A percentile compares a stretch with the other conserved stretches of the same genome.
Evolutionary conservation across 2,329 filamentous ascomycete species (phyloP).

Genomic region (Dryadomyces sulphureus): DNA sequence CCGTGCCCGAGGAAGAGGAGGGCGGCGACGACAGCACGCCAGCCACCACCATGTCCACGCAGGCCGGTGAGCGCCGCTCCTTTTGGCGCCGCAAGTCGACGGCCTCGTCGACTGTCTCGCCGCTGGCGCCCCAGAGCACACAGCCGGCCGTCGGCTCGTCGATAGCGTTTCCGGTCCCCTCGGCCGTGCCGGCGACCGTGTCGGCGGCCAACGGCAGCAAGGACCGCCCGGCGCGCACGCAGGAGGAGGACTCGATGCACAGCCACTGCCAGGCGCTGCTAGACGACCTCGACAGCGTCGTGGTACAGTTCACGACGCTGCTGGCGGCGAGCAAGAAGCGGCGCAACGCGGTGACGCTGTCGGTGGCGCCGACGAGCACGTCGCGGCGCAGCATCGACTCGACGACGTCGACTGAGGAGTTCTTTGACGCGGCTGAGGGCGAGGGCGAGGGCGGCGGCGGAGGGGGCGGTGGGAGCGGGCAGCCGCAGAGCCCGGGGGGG

Average conservation of each 20-base stretch:
- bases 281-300: conserved; percentile 68
- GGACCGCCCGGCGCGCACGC: conserved; percentile 4
- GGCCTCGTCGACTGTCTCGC: conserved; percentile 39
- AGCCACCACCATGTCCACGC: conserved; percentile 8
- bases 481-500: conserved; percentile 27
- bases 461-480: neutral
- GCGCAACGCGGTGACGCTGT: conserved; percentile 32
- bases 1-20: conserved; percentile 30
- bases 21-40: conserved; percentile 31
- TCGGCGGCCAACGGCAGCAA: conserved; percentile 9
- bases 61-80: conserved; percentile 43
- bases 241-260: conserved; percentile 50
- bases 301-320: conserved; percentile 66
- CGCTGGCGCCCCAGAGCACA: conserved; percentile 24
- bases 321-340: conserved; percentile 68
- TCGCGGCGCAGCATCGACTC: conserved; percentile 64
- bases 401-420: conserved; percentile 60
- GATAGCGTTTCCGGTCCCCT: conserved; percentile 26
- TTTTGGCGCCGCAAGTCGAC: conserved; percentile 92
- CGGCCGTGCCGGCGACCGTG: conserved; percentile 1
- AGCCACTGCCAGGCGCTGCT: conserved; percentile 76
- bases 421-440: conserved; percentile 80
- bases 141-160: conserved; percentile 24
- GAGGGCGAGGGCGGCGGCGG: conserved; percentile 47
- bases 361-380: conserved; percentile 36